phyloP scores from a whole-genome alignment of 2,329 filamentous ascomycete genomes.

The Botrytis medusae region DNA sequence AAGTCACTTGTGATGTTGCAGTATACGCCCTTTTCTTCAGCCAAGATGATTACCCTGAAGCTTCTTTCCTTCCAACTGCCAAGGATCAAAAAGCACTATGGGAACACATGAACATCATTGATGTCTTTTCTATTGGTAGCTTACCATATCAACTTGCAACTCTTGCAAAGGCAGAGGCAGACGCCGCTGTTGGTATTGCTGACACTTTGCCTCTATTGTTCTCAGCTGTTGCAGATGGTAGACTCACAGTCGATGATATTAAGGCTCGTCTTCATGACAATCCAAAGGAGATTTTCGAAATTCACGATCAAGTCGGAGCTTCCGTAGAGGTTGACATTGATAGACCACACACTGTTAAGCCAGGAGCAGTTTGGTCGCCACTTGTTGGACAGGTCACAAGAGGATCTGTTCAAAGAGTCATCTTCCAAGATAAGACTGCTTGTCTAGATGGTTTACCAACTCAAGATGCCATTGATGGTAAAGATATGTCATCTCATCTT shows the following conservation, averaged over 20 bases:
- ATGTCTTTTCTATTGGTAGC: constrained; percentile 77
- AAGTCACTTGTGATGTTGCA: constrained; percentile 80
- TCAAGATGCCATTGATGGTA: constrained; percentile 58
- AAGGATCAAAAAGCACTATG: constrained; percentile 72
- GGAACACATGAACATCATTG: constrained; percentile 70
- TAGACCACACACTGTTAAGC: constrained; percentile 61
- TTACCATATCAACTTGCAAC: constrained; percentile 73
- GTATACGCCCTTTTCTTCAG: constrained; percentile 76
- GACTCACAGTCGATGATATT: constrained; percentile 71
- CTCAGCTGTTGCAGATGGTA: constrained; percentile 73
- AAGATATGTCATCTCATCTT: constrained; percentile 72
- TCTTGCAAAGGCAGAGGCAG: constrained; percentile 51
- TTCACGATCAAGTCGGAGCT: constrained; percentile 75
- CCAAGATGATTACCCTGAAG: constrained; percentile 67
- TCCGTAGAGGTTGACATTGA: constrained; percentile 75
- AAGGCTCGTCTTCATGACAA: constrained; percentile 72
- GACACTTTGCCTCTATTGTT: constrained; percentile 74
- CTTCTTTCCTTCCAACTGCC: constrained; percentile 62
- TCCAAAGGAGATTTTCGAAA: constrained; percentile 77
- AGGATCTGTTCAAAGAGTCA: constrained; percentile 71
- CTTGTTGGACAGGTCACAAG: constrained; percentile 68
- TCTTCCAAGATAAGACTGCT: constrained; percentile 71
- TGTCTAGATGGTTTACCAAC: constrained; percentile 70
- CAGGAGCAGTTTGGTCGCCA: constrained; percentile 62
- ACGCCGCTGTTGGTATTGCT: constrained; percentile 65